phyloP scores from a whole-genome alignment of 345 rosid species.

The rapeseed (Brassica napus) region Da-Ae NC_063446.1:14359001-14359500 shows the following conservation, averaged over 20 bases:
- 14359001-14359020: conserved; percentile 15
- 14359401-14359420: neutral
- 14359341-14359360: neutral
- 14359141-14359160: conserved; percentile 24
- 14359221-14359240: conserved; percentile 21
- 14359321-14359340: neutral
- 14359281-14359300: conserved; percentile 27
- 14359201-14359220: conserved; percentile 20
- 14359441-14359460: neutral
- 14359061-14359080: conserved; percentile 60
- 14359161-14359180: conserved; percentile 31
- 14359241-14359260: neutral
- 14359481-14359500: conserved; percentile 29
- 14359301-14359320: conserved; percentile 25
- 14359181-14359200: conserved; percentile 26
- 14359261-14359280: conserved; percentile 19
- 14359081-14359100: conserved; percentile 47
- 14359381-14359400: neutral
- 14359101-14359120: conserved; percentile 18
- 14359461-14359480: neutral
- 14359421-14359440: neutral
- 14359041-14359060: conserved; percentile 57
- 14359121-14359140: conserved; percentile 5
- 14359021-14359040: conserved; percentile 72
- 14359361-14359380: conserved; percentile 6